A percentile compares a stretch with the other conserved stretches of the same genome.
Evolutionary conservation across 2,329 filamentous ascomycete species (phyloP).

Genomic region (Fusarium haematococcum): DNA sequence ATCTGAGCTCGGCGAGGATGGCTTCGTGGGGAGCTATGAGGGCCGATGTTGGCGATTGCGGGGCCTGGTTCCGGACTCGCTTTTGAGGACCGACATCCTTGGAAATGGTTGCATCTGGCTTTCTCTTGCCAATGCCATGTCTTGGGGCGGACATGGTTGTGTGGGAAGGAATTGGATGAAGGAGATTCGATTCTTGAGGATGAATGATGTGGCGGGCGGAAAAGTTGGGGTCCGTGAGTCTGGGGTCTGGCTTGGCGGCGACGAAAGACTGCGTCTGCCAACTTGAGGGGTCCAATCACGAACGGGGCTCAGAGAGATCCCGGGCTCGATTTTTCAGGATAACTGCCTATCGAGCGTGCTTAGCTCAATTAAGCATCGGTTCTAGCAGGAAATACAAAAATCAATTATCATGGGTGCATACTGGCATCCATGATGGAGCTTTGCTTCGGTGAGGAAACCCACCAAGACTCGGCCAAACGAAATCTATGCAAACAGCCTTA

Average conservation of each 20-base stretch:
- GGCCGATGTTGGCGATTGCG: slow-evolving; percentile 22
- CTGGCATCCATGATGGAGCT: neutral
- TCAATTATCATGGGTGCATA: neutral
- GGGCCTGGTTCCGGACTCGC: slow-evolving; percentile 4
- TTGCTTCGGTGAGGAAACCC: neutral
- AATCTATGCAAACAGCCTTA: neutral
- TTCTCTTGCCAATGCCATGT: slow-evolving; percentile 34
- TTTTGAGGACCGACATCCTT: slow-evolving; percentile 5
- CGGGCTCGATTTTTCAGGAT: neutral
- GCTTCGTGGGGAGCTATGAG: slow-evolving; percentile 55
- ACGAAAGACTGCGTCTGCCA: neutral
- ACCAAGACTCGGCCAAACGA: neutral
- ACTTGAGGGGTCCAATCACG: neutral
- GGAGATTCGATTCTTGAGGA: slow-evolving; percentile 1
- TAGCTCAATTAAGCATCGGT: neutral
- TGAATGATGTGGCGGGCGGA: slow-evolving; percentile 16
- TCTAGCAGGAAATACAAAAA: neutral
- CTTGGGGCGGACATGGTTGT: slow-evolving; percentile 31
- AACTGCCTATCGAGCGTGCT: neutral
- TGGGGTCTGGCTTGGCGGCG: slow-evolving; percentile 30
- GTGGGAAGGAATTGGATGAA: slow-evolving; percentile 12
- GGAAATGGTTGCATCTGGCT: slow-evolving; percentile 9
- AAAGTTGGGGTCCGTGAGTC: slow-evolving; percentile 33
- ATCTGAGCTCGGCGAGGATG: slow-evolving; percentile 57
- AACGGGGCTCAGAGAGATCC: neutral